Conservation (phyloP, 208 protist species). For the Vickermania spadyakhi region DNA sequence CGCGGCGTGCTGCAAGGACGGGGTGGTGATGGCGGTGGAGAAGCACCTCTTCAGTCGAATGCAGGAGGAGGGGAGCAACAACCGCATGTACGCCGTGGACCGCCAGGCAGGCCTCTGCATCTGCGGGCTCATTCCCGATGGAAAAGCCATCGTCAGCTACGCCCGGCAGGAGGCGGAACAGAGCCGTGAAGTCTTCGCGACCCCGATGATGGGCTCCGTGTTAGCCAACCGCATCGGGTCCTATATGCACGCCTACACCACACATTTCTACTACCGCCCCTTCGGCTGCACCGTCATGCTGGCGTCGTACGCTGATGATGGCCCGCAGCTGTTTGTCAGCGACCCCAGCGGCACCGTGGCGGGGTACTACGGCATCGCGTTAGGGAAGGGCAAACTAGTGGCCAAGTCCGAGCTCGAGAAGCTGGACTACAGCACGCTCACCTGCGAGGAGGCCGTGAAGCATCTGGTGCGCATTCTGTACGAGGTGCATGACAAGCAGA, state of each 20-base stretch:
- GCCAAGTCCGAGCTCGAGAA: constrained; percentile 99
- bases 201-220: constrained; percentile 88
- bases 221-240: constrained; percentile 84
- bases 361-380: constrained; percentile 93
- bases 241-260: constrained; percentile 94
- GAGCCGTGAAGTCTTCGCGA: constrained; percentile 90
- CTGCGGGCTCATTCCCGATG: constrained; percentile 95
- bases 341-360: constrained; percentile 95
- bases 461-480: constrained; percentile 92
- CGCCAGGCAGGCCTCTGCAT: constrained; percentile 90
- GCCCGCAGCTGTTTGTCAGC: constrained; percentile 94
- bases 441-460: constrained; percentile 91
- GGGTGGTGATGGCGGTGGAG: constrained; percentile 98
- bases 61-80: constrained; percentile 92
- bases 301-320: constrained; percentile 89
- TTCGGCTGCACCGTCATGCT: constrained; percentile 96
- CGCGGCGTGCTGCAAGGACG: constrained; percentile 95
- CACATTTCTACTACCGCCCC: constrained; percentile 92
- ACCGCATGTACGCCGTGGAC: constrained; percentile 93
- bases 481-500: constrained; percentile 70
- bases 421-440: constrained; percentile 91
- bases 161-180: constrained; percentile 90
- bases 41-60: constrained; percentile 97
- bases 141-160: constrained; percentile 89
- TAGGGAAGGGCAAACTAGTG: constrained; percentile 97